Percentiles rank a stretch among this genome's conserved stretches.
Evolutionary conservation across 2,329 filamentous ascomycete genomes (phyloP).

Genomic region (Ceratocystis papillata): DNA sequence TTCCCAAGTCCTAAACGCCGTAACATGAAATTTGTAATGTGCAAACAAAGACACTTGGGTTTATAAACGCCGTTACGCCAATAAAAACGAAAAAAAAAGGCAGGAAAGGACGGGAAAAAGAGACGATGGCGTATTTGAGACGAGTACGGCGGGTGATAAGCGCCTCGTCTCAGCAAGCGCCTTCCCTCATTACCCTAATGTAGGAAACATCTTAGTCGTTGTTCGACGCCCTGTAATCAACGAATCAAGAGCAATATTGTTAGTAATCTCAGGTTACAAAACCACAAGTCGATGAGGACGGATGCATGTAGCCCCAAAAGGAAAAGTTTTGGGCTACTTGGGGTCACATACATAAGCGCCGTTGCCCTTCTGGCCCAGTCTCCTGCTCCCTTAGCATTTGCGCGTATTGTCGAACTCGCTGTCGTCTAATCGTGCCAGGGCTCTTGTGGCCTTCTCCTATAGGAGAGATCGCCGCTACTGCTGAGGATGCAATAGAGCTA

Average conservation of each 20-base stretch:
- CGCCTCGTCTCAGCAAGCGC: neutral
- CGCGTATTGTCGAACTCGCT: slow-evolving; percentile 37
- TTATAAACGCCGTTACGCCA: neutral
- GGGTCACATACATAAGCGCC: slow-evolving; percentile 34
- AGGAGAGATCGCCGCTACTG: slow-evolving; percentile 14
- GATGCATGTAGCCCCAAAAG: neutral
- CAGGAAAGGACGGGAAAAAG: slow-evolving; percentile 2
- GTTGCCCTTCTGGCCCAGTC: slow-evolving; percentile 25
- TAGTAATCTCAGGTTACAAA: neutral
- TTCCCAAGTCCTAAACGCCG: neutral
- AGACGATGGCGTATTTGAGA: neutral
- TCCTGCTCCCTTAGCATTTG: slow-evolving; percentile 37
- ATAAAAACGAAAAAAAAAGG: neutral
- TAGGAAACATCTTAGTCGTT: slow-evolving; percentile 38
- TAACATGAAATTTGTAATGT: neutral
- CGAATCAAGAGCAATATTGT: neutral
- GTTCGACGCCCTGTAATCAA: slow-evolving; percentile 34
- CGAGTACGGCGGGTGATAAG: neutral
- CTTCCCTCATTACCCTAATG: slow-evolving; percentile 27
- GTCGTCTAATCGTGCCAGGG: slow-evolving; percentile 37
- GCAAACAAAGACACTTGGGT: neutral
- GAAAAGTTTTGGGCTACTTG: neutral
- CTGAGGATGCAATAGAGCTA: slow-evolving; percentile 2
- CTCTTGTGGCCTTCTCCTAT: slow-evolving; percentile 31
- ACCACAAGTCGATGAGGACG: neutral